Conservation (phyloP, 139 green algal genomes). For the Chlamydomonas schloesseri region DNA sequence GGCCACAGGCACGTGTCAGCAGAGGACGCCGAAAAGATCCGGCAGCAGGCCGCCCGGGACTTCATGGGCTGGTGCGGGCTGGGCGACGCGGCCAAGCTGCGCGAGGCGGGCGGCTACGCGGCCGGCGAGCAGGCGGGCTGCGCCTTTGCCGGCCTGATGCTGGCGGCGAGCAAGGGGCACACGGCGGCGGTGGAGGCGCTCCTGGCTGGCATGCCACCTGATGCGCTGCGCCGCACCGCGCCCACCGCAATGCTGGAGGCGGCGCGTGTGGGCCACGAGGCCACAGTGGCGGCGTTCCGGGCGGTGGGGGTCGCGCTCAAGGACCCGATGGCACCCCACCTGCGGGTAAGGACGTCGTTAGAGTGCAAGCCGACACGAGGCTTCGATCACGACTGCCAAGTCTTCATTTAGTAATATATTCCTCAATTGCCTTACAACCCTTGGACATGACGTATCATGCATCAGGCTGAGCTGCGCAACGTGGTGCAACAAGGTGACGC, state of each 20-base stretch:
- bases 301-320: background rate
- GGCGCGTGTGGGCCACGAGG: conserved; percentile 12
- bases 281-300: conserved; percentile 3
- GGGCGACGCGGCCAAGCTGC: background rate
- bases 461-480: too few species aligned
- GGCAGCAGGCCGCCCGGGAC: background rate
- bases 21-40: background rate
- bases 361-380: too few species aligned
- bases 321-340: too few species aligned
- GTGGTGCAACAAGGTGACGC: too few species aligned
- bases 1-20: too few species aligned
- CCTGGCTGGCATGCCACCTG: conserved; percentile 13
- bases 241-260: conserved; percentile 31
- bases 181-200: conserved; percentile 1
- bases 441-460: too few species aligned
- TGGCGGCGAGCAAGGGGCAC: conserved; percentile 26
- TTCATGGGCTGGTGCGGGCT: conserved; percentile 2
- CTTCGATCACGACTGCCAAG: too few species aligned
- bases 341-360: too few species aligned
- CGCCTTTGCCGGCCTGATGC: conserved; percentile 28
- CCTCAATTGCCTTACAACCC: too few species aligned
- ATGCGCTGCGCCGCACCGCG: background rate
- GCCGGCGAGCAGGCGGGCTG: conserved; percentile 4
- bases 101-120: background rate
- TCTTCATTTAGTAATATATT: too few species aligned